These are phyloP conservation scores for Aspergillus heteromorphus DNA, from an alignment of 495 filamentous ascomycete genomes.

Conservation along the genomic window DNA sequence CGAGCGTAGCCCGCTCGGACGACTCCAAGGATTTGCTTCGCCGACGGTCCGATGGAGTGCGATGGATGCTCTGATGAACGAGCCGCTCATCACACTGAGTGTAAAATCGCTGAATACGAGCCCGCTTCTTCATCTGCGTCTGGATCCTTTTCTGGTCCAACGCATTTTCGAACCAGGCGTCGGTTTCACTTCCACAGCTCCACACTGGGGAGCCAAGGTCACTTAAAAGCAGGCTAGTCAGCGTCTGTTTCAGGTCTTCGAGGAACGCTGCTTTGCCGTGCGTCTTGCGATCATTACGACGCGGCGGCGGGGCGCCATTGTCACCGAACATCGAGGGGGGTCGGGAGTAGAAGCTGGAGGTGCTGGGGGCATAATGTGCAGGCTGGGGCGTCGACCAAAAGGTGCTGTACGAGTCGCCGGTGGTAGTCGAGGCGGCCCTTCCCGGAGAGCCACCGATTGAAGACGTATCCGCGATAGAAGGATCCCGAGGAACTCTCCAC, in stretches of 20 bases:
- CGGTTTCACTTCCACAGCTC: constrained; percentile 82
- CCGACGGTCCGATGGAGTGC: constrained; percentile 19
- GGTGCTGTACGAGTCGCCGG: constrained; percentile 71
- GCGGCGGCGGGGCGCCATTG: constrained; percentile 25
- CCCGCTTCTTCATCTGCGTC: constrained; percentile 60
- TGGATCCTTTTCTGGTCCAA: constrained; percentile 75
- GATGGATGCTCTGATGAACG: constrained; percentile 19
- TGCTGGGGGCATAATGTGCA: constrained; percentile 55
- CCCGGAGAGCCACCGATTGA: constrained; percentile 56
- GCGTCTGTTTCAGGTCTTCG: constrained; percentile 65
- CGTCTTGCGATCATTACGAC: constrained; percentile 32
- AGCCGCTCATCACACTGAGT: constrained; percentile 35
- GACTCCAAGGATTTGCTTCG: constrained; percentile 34
- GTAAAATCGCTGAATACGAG: constrained; percentile 46
- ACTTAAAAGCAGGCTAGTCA: constrained; percentile 81
- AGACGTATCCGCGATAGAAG: constrained; percentile 43
- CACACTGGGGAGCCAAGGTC: constrained; percentile 85
- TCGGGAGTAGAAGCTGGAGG: constrained; percentile 47
- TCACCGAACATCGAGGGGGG: constrained; percentile 45
- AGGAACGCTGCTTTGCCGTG: constrained; percentile 64
- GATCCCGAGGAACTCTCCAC: constrained; percentile 48
- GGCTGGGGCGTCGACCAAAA: constrained; percentile 83
- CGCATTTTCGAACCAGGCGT: constrained; percentile 76
- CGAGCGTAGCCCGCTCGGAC: not conserved
- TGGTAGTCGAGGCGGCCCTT: constrained; percentile 49